These are phyloP conservation scores for Citrus unshiu DNA, from an alignment of 345 rosid species.

Conservation along the genomic window DNA sequence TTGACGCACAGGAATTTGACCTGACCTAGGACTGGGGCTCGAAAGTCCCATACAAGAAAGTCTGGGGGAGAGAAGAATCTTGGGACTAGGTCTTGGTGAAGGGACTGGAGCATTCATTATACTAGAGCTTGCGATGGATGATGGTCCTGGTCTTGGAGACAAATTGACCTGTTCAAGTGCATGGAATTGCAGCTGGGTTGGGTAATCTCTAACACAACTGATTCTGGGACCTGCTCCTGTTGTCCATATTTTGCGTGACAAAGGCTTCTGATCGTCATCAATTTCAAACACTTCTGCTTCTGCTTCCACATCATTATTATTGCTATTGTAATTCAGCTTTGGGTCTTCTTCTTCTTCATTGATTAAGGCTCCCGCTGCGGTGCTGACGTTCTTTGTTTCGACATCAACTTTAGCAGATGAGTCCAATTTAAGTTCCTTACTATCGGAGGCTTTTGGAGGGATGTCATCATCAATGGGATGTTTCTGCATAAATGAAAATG, in stretches of 20 bases:
- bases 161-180: constrained; percentile 42
- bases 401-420: background rate
- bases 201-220: constrained; percentile 40
- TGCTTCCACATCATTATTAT: background rate
- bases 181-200: constrained; percentile 28
- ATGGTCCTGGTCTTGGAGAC: constrained; percentile 23
- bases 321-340: background rate
- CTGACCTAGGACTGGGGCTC: constrained; percentile 25
- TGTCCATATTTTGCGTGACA: constrained; percentile 29
- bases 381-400: no score
- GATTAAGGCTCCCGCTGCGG: background rate
- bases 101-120: constrained; percentile 33
- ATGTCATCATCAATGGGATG: constrained; percentile 32
- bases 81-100: constrained; percentile 55
- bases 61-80: constrained; percentile 41
- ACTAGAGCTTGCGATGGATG: background rate
- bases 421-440: background rate
- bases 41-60: constrained; percentile 45
- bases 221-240: constrained; percentile 45
- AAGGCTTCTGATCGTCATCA: background rate
- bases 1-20: background rate
- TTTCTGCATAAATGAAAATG: constrained; percentile 19
- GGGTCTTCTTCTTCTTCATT: background rate
- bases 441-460: background rate
- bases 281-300: background rate